phyloP scores from a whole-genome alignment of 2,329 filamentous ascomycete species.

The Aspergillus fumigatus region DNA sequence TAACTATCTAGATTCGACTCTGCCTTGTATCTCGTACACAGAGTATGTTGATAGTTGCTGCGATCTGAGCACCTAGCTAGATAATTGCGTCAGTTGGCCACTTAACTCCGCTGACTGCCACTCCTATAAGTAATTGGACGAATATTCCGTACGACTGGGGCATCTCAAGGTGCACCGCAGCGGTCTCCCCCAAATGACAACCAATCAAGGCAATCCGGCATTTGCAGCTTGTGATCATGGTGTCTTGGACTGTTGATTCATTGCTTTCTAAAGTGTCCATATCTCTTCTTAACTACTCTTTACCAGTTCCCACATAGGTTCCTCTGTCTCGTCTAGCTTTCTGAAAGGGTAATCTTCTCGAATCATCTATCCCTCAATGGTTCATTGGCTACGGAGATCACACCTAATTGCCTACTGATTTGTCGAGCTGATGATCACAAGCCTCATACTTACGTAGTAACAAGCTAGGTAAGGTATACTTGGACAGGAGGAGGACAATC shows the following conservation, averaged over 20 bases:
- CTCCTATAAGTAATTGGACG: background rate
- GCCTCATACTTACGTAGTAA: background rate
- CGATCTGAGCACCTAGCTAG: conserved; percentile 11
- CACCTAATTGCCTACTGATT: background rate
- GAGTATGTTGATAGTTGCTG: background rate
- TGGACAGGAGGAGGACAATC: background rate
- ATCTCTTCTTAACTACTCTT: too few relatives aligned
- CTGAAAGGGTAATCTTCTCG: background rate
- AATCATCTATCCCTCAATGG: background rate
- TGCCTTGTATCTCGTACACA: background rate
- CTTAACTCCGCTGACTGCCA: background rate
- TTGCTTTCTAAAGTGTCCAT: background rate
- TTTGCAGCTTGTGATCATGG: background rate
- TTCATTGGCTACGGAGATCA: background rate
- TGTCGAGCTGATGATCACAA: background rate
- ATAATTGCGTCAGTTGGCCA: background rate
- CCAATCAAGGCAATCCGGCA: background rate
- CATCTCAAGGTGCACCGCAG: background rate
- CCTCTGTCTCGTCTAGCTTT: background rate
- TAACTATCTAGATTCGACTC: background rate
- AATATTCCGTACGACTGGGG: background rate
- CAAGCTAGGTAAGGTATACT: background rate
- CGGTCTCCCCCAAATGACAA: background rate
- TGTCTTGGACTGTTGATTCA: background rate
- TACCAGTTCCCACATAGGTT: background rate